phyloP scores from a whole-genome alignment of 2,329 filamentous ascomycete genomes.

The Herpomyces periplanetae region DNA sequence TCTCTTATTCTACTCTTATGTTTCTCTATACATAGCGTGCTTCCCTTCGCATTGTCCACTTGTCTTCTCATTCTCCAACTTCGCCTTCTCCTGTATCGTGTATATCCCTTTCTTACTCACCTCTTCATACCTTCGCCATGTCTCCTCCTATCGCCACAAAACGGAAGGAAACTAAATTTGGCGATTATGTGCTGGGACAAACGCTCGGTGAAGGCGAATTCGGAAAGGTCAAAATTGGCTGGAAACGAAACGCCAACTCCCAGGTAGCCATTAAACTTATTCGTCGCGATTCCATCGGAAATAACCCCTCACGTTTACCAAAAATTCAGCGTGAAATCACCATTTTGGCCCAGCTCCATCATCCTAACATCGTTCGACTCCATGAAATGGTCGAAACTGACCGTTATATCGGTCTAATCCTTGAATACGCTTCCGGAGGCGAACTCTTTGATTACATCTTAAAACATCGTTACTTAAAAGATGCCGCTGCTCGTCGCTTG shows the following conservation, averaged over 20 bases:
- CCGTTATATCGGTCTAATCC: conserved; percentile 79
- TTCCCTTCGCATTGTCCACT: no score
- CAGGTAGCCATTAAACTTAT: conserved; percentile 93
- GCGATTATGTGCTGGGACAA: conserved; percentile 76
- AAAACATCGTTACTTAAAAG: conserved; percentile 81
- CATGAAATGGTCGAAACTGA: conserved; percentile 98
- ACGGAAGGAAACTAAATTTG: conserved; percentile 50
- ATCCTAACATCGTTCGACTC: conserved; percentile 80
- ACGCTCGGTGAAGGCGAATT: conserved; percentile 94
- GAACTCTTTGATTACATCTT: conserved; percentile 95
- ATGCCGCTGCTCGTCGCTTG: conserved; percentile 49
- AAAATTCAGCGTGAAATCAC: conserved; percentile 94
- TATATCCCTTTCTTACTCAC: no score
- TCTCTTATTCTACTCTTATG: no score
- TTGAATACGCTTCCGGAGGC: conserved; percentile 88
- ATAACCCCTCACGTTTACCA: conserved; percentile 50
- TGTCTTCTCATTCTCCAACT: no score
- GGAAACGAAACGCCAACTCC: conserved; percentile 31
- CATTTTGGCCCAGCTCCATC: conserved; percentile 49
- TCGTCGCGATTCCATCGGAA: conserved; percentile 52
- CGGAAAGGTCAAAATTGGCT: conserved; percentile 89
- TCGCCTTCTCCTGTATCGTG: no score
- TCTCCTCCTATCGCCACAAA: conserved; percentile 10
- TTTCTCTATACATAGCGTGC: no score
- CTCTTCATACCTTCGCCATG: no score